Percentiles rank a stretch among this genome's conserved stretches.
Evolutionary conservation across 2,329 filamentous ascomycete genomes (phyloP).

Genomic region (Colletotrichum sp.): DNA sequence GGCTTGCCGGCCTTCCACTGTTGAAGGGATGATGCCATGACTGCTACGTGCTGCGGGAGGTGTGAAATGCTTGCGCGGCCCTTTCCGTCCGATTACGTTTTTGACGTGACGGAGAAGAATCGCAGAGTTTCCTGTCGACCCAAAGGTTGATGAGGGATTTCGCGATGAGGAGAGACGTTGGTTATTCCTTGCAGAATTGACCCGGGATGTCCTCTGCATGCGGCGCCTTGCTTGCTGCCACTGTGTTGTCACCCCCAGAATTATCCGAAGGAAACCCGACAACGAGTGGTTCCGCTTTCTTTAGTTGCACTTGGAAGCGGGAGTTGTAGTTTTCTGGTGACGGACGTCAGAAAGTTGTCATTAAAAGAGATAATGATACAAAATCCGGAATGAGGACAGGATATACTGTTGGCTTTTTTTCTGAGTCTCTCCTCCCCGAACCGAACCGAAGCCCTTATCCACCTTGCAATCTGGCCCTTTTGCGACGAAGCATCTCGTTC

Average conservation of each 20-base stretch:
- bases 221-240: neutral
- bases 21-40: slow-evolving; percentile 43
- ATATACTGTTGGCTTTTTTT: neutral
- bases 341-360: neutral
- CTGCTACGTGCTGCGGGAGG: neutral
- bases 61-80: neutral
- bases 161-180: slow-evolving; percentile 3
- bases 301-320: neutral
- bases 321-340: neutral
- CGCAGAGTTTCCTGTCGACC: neutral
- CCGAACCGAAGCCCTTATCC: neutral
- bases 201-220: neutral
- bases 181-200: neutral
- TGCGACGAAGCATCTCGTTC: neutral
- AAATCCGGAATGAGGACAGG: neutral
- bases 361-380: neutral
- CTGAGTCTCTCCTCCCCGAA: neutral
- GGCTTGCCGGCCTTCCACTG: slow-evolving; percentile 57
- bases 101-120: neutral
- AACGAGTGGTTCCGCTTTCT: neutral
- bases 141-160: neutral
- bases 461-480: neutral
- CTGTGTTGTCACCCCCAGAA: neutral
- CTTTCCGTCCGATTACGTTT: neutral
- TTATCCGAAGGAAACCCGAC: slow-evolving; percentile 18